A percentile compares a stretch with the other conserved stretches of the same genome.
phyloP scores from a whole-genome alignment of 169 alveolate species.

The Perkinsus olseni region DNA sequence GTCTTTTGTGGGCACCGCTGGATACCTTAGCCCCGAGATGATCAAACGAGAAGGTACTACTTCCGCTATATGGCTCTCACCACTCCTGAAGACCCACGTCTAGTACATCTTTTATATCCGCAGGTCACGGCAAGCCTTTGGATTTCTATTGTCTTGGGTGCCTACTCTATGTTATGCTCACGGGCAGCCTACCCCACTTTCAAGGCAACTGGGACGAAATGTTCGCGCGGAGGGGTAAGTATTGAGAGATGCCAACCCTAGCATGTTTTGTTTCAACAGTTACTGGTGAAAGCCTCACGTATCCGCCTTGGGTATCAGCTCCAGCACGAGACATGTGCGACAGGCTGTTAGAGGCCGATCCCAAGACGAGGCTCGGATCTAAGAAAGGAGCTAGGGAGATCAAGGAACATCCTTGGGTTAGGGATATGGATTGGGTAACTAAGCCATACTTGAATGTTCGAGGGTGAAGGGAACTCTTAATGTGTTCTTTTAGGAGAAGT shows the following conservation, averaged over 20 bases:
- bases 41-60: slow-evolving; percentile 39
- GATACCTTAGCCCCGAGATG: slow-evolving; percentile 81
- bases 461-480: neutral
- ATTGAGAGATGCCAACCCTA: neutral
- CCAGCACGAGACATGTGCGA: slow-evolving; percentile 39
- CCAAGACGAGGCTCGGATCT: slow-evolving; percentile 62
- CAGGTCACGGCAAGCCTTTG: slow-evolving; percentile 72
- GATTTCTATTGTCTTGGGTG: slow-evolving; percentile 80
- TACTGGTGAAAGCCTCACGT: slow-evolving; percentile 40
- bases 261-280: neutral
- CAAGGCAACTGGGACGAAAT: slow-evolving; percentile 42
- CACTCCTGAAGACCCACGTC: neutral
- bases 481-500: neutral
- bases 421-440: slow-evolving; percentile 14
- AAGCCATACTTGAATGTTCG: neutral
- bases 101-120: neutral
- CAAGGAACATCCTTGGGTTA: slow-evolving; percentile 21
- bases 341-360: slow-evolving; percentile 47
- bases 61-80: neutral
- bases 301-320: slow-evolving; percentile 43
- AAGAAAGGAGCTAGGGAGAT: slow-evolving; percentile 46
- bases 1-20: slow-evolving; percentile 67
- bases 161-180: slow-evolving; percentile 66
- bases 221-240: slow-evolving; percentile 37
- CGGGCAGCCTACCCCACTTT: slow-evolving; percentile 64